Conservation (phyloP, 441 rosid species). For the Croton laevigatus region DNA sequence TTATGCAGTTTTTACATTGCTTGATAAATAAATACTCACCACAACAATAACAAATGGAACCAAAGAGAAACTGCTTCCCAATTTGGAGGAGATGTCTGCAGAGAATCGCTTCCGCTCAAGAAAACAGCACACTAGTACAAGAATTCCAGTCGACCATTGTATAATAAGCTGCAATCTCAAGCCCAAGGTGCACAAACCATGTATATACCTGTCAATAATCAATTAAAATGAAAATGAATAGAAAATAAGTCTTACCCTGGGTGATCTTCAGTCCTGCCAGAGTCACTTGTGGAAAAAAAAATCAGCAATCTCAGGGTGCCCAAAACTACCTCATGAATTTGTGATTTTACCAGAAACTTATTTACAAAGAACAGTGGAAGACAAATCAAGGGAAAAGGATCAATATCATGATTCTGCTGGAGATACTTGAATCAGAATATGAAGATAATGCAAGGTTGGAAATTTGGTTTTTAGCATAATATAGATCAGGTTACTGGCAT, state of each 20-base stretch:
- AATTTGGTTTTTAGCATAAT: background rate
- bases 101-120: slow-evolving; percentile 64
- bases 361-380: background rate
- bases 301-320: slow-evolving; percentile 15
- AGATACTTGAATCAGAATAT: background rate
- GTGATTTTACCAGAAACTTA: slow-evolving; percentile 6
- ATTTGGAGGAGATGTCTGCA: slow-evolving; percentile 68
- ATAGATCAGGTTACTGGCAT: background rate
- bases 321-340: slow-evolving; percentile 12
- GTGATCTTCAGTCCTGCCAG: slow-evolving; percentile 32
- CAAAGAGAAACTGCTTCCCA: slow-evolving; percentile 96
- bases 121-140: slow-evolving; percentile 79
- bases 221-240: slow-evolving; percentile 36
- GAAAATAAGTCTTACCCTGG: slow-evolving; percentile 35
- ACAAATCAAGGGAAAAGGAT: background rate
- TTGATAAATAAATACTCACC: slow-evolving; percentile 43
- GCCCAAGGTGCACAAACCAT: slow-evolving; percentile 48
- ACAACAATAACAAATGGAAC: slow-evolving; percentile 83
- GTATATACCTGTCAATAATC: slow-evolving; percentile 49
- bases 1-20: background rate
- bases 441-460: background rate
- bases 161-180: slow-evolving; percentile 95
- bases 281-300: slow-evolving; percentile 16
- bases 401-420: background rate
- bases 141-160: slow-evolving; percentile 92